These are phyloP conservation scores for Trichoderma erinaceum DNA, from an alignment of 495 filamentous ascomycete species.

Conservation along the genomic window DNA sequence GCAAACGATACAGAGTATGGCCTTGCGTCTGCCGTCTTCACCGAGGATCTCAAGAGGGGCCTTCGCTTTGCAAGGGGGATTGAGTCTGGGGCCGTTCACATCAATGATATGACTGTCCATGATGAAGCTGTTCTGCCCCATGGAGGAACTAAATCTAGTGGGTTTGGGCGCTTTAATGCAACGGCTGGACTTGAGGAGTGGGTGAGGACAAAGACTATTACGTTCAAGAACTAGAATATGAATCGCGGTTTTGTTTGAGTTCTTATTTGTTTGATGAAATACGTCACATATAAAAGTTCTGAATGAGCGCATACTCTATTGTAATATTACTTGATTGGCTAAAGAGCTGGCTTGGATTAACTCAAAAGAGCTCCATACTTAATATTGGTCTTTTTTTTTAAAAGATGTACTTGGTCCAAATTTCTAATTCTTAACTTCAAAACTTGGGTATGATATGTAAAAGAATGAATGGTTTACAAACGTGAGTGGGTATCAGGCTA, in stretches of 20 bases:
- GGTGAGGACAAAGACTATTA: conserved; percentile 77
- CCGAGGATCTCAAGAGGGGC: conserved; percentile 66
- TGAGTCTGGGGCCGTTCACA: conserved; percentile 80
- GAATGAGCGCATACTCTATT: background rate
- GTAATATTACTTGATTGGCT: too few species aligned
- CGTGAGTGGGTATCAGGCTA: too few species aligned
- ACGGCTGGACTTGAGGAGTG: conserved; percentile 59
- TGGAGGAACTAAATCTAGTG: conserved; percentile 80
- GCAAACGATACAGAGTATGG: conserved; percentile 83
- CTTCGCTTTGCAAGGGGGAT: conserved; percentile 69
- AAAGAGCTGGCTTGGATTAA: too few species aligned
- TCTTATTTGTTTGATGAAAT: too few species aligned
- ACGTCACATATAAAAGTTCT: background rate
- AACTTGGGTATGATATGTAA: too few species aligned
- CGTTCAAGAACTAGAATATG: conserved; percentile 47
- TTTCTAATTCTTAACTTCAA: background rate
- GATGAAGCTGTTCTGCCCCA: conserved; percentile 76
- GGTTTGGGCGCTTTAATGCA: conserved; percentile 62
- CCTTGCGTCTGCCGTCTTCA: conserved; percentile 81
- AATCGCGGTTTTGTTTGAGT: too few species aligned
- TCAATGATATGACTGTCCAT: conserved; percentile 80
- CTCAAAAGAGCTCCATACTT: too few species aligned
- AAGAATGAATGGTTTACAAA: background rate
- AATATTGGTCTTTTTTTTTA: too few species aligned
- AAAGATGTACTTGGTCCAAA: too few species aligned